Evolutionary conservation across 768 basidiomycete species (phyloP).

Genomic region (Hericium alpestre): DNA sequence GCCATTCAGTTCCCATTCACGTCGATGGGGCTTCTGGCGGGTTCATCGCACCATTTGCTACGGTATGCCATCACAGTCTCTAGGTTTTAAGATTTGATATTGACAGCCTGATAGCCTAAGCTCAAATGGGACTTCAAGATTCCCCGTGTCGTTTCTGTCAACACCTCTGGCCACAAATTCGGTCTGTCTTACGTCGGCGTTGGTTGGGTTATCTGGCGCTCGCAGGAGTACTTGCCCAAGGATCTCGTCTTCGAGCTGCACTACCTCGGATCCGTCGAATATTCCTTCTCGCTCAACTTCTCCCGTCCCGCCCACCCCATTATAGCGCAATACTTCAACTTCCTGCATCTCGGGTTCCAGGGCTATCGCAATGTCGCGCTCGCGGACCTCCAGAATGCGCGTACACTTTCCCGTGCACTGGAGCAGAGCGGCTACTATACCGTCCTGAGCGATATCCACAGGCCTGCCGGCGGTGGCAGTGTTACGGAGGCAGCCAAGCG

Average conservation of each 20-base stretch:
- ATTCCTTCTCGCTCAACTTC: constrained; percentile 61
- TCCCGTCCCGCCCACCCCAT: constrained; percentile 53
- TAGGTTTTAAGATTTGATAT: constrained; percentile 1
- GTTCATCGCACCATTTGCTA: constrained; percentile 54
- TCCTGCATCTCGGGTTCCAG: constrained; percentile 49
- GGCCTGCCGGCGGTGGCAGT: constrained; percentile 17
- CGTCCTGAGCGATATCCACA: constrained; percentile 48
- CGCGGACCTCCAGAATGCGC: constrained; percentile 46
- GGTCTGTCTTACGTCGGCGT: constrained; percentile 46
- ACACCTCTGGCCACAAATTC: constrained; percentile 51
- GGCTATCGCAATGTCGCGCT: constrained; percentile 39
- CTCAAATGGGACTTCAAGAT: constrained; percentile 51
- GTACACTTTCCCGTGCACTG: constrained; percentile 54
- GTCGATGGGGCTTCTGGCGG: constrained; percentile 52
- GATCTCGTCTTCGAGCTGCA: constrained; percentile 59
- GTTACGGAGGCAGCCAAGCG: constrained; percentile 21
- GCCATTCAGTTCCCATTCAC: constrained; percentile 35
- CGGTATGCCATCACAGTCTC: not conserved
- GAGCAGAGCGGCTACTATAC: constrained; percentile 43
- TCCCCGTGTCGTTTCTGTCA: constrained; percentile 49
- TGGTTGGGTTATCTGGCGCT: constrained; percentile 60
- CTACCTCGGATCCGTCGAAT: constrained; percentile 51
- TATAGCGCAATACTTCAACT: constrained; percentile 54
- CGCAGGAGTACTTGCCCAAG: constrained; percentile 46
- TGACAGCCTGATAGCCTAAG: constrained; percentile 22